A percentile compares a stretch with the other conserved stretches of the same genome.
phyloP scores from a whole-genome alignment of 352 stramenopile species.

The Blastocystis sp. region DNA sequence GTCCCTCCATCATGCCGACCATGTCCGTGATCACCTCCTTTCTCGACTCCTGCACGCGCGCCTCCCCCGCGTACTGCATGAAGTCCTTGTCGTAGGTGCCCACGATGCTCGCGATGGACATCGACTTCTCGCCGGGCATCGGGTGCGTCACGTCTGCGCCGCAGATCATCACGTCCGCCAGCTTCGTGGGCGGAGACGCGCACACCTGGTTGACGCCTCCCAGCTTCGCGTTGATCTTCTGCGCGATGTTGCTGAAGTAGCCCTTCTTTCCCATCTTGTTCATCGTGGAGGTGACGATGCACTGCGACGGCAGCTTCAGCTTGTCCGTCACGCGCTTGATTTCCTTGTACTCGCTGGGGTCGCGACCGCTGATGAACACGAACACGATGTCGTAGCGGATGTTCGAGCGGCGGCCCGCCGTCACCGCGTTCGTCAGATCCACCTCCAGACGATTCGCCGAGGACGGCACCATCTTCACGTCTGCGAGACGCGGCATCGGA shows the following conservation, averaged over 20 bases:
- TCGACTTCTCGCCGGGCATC: conserved; percentile 36
- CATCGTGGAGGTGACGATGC: conserved; percentile 67
- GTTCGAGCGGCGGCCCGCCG: neutral
- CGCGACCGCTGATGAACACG: neutral
- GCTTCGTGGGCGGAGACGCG: neutral
- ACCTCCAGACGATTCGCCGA: neutral
- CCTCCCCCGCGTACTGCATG: conserved; percentile 63
- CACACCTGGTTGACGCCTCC: conserved; percentile 24
- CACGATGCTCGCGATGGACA: conserved; percentile 41
- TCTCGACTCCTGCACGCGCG: conserved; percentile 62
- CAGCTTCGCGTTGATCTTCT: conserved; percentile 56
- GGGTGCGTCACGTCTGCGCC: conserved; percentile 55
- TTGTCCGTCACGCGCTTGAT: conserved; percentile 70
- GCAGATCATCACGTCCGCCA: conserved; percentile 26
- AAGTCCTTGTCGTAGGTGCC: conserved; percentile 56
- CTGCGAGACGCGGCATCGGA: neutral
- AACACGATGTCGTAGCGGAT: neutral
- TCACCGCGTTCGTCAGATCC: neutral
- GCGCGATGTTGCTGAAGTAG: conserved; percentile 68
- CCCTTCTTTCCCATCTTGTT: conserved; percentile 65
- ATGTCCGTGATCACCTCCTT: conserved; percentile 49
- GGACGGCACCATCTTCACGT: neutral
- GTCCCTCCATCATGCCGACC: conserved; percentile 31
- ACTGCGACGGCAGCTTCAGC: conserved; percentile 69
- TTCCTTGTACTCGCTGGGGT: conserved; percentile 59